Conservation (phyloP, 2,329 filamentous ascomycete species). For the Torrubiellomyces zombiae region DNA sequence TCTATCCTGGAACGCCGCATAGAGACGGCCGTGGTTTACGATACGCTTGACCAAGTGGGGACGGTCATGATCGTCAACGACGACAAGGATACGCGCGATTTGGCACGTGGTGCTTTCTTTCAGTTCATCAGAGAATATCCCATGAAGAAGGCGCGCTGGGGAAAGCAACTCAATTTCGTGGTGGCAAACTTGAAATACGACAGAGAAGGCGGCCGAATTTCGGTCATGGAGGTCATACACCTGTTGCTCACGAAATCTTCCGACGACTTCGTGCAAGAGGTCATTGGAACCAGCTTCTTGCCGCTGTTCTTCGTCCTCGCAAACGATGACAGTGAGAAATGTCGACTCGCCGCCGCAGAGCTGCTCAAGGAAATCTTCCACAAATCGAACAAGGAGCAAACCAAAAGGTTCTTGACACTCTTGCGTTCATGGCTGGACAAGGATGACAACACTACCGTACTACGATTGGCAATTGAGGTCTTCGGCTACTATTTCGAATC, state of each 20-base stretch:
- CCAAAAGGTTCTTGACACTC: slow-evolving; percentile 52
- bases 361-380: slow-evolving; percentile 70
- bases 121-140: slow-evolving; percentile 92
- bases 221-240: slow-evolving; percentile 83
- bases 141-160: slow-evolving; percentile 76
- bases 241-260: slow-evolving; percentile 74
- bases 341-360: slow-evolving; percentile 63
- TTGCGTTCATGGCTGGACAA: slow-evolving; percentile 64
- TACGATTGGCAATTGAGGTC: slow-evolving; percentile 59
- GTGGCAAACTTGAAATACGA: slow-evolving; percentile 84
- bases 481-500: slow-evolving; percentile 73
- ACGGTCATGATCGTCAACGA: slow-evolving; percentile 94
- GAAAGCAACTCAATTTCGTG: slow-evolving; percentile 77
- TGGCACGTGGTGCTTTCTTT: slow-evolving; percentile 78
- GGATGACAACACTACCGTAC: slow-evolving; percentile 52
- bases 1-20: slow-evolving; percentile 74
- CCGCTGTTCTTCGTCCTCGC: slow-evolving; percentile 71
- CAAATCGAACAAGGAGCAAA: slow-evolving; percentile 55
- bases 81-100: slow-evolving; percentile 70
- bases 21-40: slow-evolving; percentile 76
- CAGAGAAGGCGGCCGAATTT: slow-evolving; percentile 73
- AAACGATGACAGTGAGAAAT: slow-evolving; percentile 78
- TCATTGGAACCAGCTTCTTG: slow-evolving; percentile 67
- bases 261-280: slow-evolving; percentile 66
- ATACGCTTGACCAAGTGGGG: slow-evolving; percentile 76